Conservation (phyloP, 768 basidiomycete genomes). For the Lactifluus pinguis region DNA sequence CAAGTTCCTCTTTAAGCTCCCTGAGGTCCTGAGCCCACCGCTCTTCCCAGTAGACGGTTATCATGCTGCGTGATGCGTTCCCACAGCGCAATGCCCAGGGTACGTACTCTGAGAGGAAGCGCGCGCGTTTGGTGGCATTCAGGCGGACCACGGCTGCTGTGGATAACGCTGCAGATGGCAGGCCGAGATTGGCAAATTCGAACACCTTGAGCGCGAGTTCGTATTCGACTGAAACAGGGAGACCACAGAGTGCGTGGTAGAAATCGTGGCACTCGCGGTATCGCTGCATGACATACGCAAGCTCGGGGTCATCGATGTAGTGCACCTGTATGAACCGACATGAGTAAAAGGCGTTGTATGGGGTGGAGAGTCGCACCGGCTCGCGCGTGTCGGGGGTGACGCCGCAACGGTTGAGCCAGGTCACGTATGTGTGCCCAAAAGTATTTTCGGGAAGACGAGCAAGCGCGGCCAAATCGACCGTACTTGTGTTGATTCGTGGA, state of each 20-base stretch:
- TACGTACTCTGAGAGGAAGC: slow-evolving; percentile 69
- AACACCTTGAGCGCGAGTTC: slow-evolving; percentile 94
- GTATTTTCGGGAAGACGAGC: slow-evolving; percentile 65
- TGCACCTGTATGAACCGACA: slow-evolving; percentile 52
- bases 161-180: slow-evolving; percentile 81
- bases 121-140: slow-evolving; percentile 31
- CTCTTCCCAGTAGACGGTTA: slow-evolving; percentile 94
- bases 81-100: slow-evolving; percentile 91
- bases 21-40: slow-evolving; percentile 79
- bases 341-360: slow-evolving; percentile 2
- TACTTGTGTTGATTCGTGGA: slow-evolving; percentile 70
- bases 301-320: slow-evolving; percentile 89
- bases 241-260: slow-evolving; percentile 83
- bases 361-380: slow-evolving; percentile 44
- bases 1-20: slow-evolving; percentile 78
- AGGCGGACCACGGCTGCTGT: slow-evolving; percentile 75
- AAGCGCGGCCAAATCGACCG: slow-evolving; percentile 63
- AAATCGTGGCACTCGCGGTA: slow-evolving; percentile 98
- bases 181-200: slow-evolving; percentile 84
- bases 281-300: slow-evolving; percentile 96
- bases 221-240: slow-evolving; percentile 84
- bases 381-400: slow-evolving; percentile 92
- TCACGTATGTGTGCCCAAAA: slow-evolving; percentile 78
- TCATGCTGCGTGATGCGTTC: slow-evolving; percentile 59
- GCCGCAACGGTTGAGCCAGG: slow-evolving; percentile 81